phyloP scores from a whole-genome alignment of 2,329 filamentous ascomycete genomes.

The Alternaria sp. region DNA sequence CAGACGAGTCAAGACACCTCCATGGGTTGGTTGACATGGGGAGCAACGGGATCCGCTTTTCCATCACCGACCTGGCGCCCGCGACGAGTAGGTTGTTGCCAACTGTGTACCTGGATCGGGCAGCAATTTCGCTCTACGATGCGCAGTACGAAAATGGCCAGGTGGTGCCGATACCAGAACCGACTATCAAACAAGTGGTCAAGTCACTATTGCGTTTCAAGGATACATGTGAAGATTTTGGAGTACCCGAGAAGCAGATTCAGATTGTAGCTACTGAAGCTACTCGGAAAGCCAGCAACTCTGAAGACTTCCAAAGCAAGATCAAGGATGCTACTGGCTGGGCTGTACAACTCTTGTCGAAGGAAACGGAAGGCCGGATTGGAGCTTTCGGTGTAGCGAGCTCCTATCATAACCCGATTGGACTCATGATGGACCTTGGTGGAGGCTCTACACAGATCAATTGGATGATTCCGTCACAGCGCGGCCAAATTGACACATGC shows the following conservation, averaged over 20 bases:
- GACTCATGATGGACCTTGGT: slow-evolving; percentile 85
- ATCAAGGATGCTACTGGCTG: slow-evolving; percentile 71
- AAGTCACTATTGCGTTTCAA: slow-evolving; percentile 73
- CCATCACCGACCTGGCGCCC: slow-evolving; percentile 80
- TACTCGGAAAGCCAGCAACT: slow-evolving; percentile 80
- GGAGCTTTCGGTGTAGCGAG: slow-evolving; percentile 85
- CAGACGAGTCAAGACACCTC: slow-evolving; percentile 27
- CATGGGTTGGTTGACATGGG: slow-evolving; percentile 48
- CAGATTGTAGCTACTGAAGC: slow-evolving; percentile 87
- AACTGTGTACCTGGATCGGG: slow-evolving; percentile 79
- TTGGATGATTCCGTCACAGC: slow-evolving; percentile 61
- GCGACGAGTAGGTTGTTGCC: slow-evolving; percentile 73
- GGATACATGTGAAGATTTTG: slow-evolving; percentile 71
- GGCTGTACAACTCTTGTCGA: slow-evolving; percentile 73
- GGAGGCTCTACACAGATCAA: slow-evolving; percentile 75
- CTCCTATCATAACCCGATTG: slow-evolving; percentile 71
- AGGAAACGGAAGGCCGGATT: slow-evolving; percentile 80
- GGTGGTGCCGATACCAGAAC: slow-evolving; percentile 59
- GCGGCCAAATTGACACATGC: slow-evolving; percentile 52
- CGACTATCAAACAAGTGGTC: slow-evolving; percentile 71
- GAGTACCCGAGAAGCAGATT: slow-evolving; percentile 69
- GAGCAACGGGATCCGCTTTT: slow-evolving; percentile 91
- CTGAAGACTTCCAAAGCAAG: slow-evolving; percentile 67
- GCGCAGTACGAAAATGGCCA: slow-evolving; percentile 63
- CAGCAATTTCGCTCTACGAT: slow-evolving; percentile 85